Evolutionary conservation across 2,329 filamentous ascomycete genomes (phyloP).

Genomic region (Zopfia rhizophila): DNA sequence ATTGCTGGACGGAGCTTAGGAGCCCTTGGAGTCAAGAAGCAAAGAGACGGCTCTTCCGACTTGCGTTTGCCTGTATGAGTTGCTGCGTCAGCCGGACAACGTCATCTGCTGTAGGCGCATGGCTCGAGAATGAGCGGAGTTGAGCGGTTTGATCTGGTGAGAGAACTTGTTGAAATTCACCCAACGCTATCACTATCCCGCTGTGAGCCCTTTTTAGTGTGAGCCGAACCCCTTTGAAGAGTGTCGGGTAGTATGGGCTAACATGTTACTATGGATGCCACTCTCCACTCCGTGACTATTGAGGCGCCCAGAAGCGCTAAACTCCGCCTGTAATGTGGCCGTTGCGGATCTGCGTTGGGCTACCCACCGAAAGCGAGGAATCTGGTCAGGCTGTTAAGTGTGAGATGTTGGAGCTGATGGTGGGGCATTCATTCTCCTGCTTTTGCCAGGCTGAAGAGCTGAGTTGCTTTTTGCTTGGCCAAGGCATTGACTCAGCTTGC

Average conservation of each 20-base stretch:
- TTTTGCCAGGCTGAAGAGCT: too few species aligned
- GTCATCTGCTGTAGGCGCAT: conserved; percentile 36
- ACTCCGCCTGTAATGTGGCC: too few species aligned
- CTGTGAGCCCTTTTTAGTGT: conserved; percentile 18
- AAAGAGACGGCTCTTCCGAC: conserved; percentile 31
- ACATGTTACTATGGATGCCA: too few species aligned
- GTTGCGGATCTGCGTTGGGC: too few species aligned
- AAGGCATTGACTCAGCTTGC: too few species aligned
- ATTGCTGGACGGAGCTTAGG: conserved; percentile 51
- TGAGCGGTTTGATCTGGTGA: conserved; percentile 27
- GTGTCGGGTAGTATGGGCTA: conserved; percentile 4
- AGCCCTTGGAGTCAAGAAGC: conserved; percentile 45
- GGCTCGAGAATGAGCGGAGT: conserved; percentile 23
- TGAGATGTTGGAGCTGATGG: too few species aligned
- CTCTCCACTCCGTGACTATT: too few species aligned
- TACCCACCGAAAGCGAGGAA: too few species aligned
- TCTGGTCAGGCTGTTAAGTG: too few species aligned
- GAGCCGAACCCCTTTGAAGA: conserved; percentile 6
- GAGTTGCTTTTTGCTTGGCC: too few species aligned
- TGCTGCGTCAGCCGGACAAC: conserved; percentile 50
- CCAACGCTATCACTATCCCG: conserved; percentile 20
- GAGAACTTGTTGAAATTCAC: conserved; percentile 22
- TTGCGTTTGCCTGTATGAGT: conserved; percentile 17
- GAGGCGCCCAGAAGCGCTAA: too few species aligned
- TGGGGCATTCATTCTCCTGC: too few species aligned